Base-by-base conservation (phyloP, 139 green algal genomes). In the Picochlorum sp. region DNA sequence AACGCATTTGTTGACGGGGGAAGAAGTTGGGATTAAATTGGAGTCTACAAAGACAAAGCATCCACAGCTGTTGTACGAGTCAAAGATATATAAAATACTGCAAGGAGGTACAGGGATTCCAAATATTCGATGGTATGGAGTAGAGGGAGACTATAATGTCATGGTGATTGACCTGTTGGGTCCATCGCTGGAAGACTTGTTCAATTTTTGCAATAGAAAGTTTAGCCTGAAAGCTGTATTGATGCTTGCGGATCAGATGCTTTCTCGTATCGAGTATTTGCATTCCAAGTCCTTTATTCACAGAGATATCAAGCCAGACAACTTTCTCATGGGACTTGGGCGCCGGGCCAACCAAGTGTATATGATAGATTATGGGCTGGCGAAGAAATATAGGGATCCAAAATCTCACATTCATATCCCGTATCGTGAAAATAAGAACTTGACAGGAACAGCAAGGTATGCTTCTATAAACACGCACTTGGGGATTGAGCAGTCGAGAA, bases 11-110 rank as follows among this genome's bases (percentile, higher is more conserved):
- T 88, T 97, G 59, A 97, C 91, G 1, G 86, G 87, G 26, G 94
- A 99, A 74, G 94, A 99, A 66, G 92, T 99, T n/a, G 94, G 87
- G 58, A 98, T 99, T 52, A 99, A 99, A 81, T 78, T 99, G 79
- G 90, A 97, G 61, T 88, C 77, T 1, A 78, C 89, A 6, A 90
- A 89, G 68, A 93, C 89, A 2, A 85, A 87, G 59, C 90, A 97
- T 63, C 89, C 90, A 6, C 90, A 97, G 83, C 80, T 97, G 38
- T 66, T 97, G 32, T 97, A 97, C 54, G 90, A 97, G 72, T 92
- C 86, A 26, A 96, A 96, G 71, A 80, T 97, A 4, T 96, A 96
- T 79, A 96, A 95, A 74, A 95, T 97, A 34, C 71, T 97, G 37
- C 84, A 92, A 69, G 90, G 90, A 28, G 90, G 88, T 77, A 89